Evolutionary conservation across 73 alveolate genomes (phyloP), one percentile per base, ranked within the genome.

Genomic region (Paramecium primaurelia): DNA sequence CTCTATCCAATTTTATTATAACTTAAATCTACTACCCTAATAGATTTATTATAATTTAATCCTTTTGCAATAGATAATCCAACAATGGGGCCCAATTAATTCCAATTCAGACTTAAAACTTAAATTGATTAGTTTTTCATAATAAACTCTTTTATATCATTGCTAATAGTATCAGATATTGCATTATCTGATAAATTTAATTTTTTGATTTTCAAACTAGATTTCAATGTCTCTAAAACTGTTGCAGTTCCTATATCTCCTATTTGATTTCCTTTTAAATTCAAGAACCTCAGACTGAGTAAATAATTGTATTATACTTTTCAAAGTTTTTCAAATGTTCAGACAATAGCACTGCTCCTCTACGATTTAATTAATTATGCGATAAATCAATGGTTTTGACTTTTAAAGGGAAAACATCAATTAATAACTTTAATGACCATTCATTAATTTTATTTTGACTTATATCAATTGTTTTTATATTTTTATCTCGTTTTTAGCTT

Each of bases 361-460:
- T 14, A 38, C 75, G 49, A 8, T 64, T 44, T 26, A 80, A 36
- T 45, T 80, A 26, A 80, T 80, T 80, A 47, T 16, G 49, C 10
- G 75, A 45, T 44, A 80, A 42, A 28, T 80, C 25, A 25, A 80
- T 44, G 18, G 37, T 49, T 36, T 47, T 80, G 30, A 80, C 47
- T 32, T 26, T 47, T 11, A 8, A 25, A 2, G 91, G 91, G 49
- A 80, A 80, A 20, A 28, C 47, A 45, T 42, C 77, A 45, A 80
- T 80, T 26, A 80, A 47, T 80, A 42, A 44, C 58, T 28, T 45
- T 47, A 80, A 80, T 14, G 91, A 32, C 71, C 71, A 80, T 20
- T 80, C 91, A 80, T 42, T 80, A 22, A 80, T 45, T 45, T 44
- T 40, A 80, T 80, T 80, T 40, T 25, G 30, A 80, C 91, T 45